Percentiles rank a stretch among this genome's conserved stretches.
phyloP scores from a whole-genome alignment of 2,329 filamentous ascomycete genomes.

The Sphaerostilbella broomeana region DNA sequence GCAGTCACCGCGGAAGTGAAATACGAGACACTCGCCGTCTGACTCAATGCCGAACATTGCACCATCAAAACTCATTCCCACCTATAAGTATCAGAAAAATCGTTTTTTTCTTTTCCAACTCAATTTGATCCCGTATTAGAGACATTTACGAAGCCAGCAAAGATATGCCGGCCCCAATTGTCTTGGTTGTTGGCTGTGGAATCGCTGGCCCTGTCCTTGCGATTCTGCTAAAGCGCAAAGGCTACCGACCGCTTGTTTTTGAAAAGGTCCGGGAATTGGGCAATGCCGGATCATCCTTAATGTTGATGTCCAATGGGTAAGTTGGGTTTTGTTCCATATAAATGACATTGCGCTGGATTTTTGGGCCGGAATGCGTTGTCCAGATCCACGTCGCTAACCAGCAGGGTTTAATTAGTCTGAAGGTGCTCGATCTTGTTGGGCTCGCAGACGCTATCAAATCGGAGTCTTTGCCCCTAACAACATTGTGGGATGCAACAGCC shows the following conservation, averaged over 20 bases:
- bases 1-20: too few species aligned
- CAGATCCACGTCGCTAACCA: too few species aligned
- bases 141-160: not conserved
- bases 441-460: slow-evolving; percentile 11
- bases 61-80: too few species aligned
- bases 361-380: too few species aligned
- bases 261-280: slow-evolving; percentile 18
- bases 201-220: slow-evolving; percentile 20
- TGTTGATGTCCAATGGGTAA: slow-evolving; percentile 22
- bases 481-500: slow-evolving; percentile 16
- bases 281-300: slow-evolving; percentile 21
- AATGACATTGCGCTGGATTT: too few species aligned
- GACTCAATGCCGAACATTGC: too few species aligned
- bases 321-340: not conserved
- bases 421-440: slow-evolving; percentile 20
- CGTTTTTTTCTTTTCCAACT: too few species aligned
- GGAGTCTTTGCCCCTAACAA: slow-evolving; percentile 15
- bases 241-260: slow-evolving; percentile 22
- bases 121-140: too few species aligned
- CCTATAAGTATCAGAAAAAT: too few species aligned
- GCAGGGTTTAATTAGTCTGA: slow-evolving; percentile 10
- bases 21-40: too few species aligned
- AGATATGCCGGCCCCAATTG: slow-evolving; percentile 11
- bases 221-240: slow-evolving; percentile 19
- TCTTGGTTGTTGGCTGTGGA: slow-evolving; percentile 22